Conservation (phyloP, 2,329 filamentous ascomycete species). For the Fusarium neocosmosporiellum region DNA sequence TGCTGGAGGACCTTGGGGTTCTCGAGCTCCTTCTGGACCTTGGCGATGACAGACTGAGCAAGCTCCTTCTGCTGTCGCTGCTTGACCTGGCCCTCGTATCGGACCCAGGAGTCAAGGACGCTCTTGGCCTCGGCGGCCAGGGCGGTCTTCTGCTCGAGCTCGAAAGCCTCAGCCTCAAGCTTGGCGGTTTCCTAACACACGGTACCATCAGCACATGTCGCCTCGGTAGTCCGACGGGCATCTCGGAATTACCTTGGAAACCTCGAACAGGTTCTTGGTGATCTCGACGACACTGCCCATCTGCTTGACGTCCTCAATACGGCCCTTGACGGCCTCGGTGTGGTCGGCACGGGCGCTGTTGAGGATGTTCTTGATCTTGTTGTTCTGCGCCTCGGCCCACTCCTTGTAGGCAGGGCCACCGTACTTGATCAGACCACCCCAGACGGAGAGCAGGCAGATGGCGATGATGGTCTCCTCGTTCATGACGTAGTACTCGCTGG, state of each 20-base stretch:
- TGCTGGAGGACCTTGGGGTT: conserved; percentile 97
- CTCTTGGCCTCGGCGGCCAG: conserved; percentile 92
- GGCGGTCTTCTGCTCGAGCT: conserved; percentile 96
- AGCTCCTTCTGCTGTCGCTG: conserved; percentile 98
- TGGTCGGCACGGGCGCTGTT: conserved; percentile 95
- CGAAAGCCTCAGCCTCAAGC: conserved; percentile 95
- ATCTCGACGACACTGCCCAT: conserved; percentile 94
- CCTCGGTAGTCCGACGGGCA: conserved; percentile 11
- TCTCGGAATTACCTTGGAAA: conserved; percentile 83
- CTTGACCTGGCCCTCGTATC: conserved; percentile 99
- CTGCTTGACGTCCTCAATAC: conserved; percentile 95
- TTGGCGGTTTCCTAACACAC: conserved; percentile 86
- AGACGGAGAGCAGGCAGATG: conserved; percentile 92
- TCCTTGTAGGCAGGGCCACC: conserved; percentile 91
- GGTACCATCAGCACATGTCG: conserved; percentile 34
- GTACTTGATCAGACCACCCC: conserved; percentile 92
- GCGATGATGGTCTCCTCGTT: conserved; percentile 98
- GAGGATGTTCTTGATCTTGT: conserved; percentile 94
- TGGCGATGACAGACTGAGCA: conserved; percentile 90
- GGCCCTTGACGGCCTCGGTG: conserved; percentile 92
- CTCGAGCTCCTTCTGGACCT: conserved; percentile 98
- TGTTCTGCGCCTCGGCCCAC: conserved; percentile 89
- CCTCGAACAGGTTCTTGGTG: conserved; percentile 96
- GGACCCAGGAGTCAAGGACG: conserved; percentile 97
- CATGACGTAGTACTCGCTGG: conserved; percentile 99